Evolutionary conservation across 2,329 filamentous ascomycete genomes (phyloP), one percentile per base, ranked within the genome.

Genomic region (Phoma sp.): DNA sequence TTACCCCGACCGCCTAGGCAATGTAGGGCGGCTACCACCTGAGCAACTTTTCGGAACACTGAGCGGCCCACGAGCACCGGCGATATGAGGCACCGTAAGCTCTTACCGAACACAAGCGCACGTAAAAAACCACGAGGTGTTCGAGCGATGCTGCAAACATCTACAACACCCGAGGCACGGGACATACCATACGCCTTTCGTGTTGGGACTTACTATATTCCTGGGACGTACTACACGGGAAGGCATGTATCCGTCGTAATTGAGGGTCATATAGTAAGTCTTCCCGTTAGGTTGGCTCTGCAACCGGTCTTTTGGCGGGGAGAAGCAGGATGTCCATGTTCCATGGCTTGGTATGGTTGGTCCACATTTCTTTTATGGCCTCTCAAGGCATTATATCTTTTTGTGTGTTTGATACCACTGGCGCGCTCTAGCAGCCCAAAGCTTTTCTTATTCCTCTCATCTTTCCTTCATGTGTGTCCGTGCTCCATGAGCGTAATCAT

Each of bases 11-110:
- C 77, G 78, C 60, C 74, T 75, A 48, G 75, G 73, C 59, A 82
- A 83, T 56, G 74, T 84, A 58, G 74, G 73, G 48, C 76, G 81
- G 45, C 74, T 84, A 38, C 82, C 81, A n/a, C 82, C 82, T 1
- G 76, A 79, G 59, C 70, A 76, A 41, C 61, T 76, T 6, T 74
- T 76, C 49, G 70, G 73, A 17, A 74, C 70, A 3, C 61, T 76
- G 38, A 64, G 63, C 9, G 71, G 70, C 24, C 70, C 68, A 38
- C 60, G 67, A 46, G 64, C 72, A n/a, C 72, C 72, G 25, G 66
- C 67, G 25, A 72, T 75, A 60, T 72, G 39, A 55, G 39, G 31
- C 25, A 17, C 4, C 29, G 17, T 17, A 37, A 22, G n/a, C 15
- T 8, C 13, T 32, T 8, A 19, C 13, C 24, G 35, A 31, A 13